Evolutionary conservation across 345 rosid species (phyloP), one percentile per base, ranked within the genome.

Genomic region (Erucastrum elatum): DNA sequence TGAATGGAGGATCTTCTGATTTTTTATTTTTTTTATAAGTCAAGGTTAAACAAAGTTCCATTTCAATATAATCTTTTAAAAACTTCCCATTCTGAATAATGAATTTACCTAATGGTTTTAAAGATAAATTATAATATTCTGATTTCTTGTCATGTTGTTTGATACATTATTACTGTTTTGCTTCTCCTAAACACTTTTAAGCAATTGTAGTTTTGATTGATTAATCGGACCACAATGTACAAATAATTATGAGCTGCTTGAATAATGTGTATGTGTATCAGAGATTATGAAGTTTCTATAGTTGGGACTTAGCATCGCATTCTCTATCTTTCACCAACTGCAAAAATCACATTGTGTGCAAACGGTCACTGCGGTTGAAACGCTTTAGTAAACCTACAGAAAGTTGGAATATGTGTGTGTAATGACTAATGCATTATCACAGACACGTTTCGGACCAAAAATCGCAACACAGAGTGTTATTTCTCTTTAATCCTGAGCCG

Each of bases 371-470:
- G 26, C 60, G 11, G 60, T 16, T 55, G 60, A 55, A 53, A 21
- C 29, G 62, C 62, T 56, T 21, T 8, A 3, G 11, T 21, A 56
- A 31, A 30, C 60, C 16, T 68, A 49, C 68, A 41, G 26, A 39
- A 58, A 55, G 66, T 37, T 66, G 79, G 66, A 56, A 58, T 56
- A 15, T 12, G 67, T 30, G 73, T 12, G n/a, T 8, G n/a, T 75
- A 16, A 60, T 8, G 68, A 30, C 41, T 12, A 13, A 59, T 31
- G 80, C 17, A 46, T 21, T 10, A 49, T 76, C 51, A 58, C 53
- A 75, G 25, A 66, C 59, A 77, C 44, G 71, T 25, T 33, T 70
- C 35, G 75, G 80, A 26, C 59, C 75, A 31, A 56, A 70, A 69
- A 51, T 70, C 70, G 75, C 30, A 25, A 35, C 75, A 70, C 39